Base-by-base conservation (phyloP, 768 basidiomycete genomes). In the Tricholoma saponaceum region DNA sequence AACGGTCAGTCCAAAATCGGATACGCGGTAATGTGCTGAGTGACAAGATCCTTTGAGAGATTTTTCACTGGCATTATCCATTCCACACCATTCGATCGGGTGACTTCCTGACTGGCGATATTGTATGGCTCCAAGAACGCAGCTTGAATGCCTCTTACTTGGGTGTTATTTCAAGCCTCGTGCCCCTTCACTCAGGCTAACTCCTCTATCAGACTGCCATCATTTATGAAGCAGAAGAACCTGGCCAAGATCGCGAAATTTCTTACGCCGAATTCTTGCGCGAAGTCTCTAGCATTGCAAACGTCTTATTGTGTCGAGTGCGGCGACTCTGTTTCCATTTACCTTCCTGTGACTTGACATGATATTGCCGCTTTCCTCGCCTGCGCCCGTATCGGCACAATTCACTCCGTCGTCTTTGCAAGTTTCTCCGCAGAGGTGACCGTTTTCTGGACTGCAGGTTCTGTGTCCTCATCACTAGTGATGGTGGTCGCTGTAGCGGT, bases 181-280 rank as follows among this genome's bases (percentile, higher is more conserved):
- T n/a, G n/a, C n/a, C n/a, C n/a, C n/a, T n/a, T n/a, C n/a, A n/a
- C n/a, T n/a, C n/a, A n/a, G n/a, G n/a, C n/a, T n/a, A 99, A 99
- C 74, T 96, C 6, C 16, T 10, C 12, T 6, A 18, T 5, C 39
- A 94, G 90, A 86, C 87, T 23, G 96, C 96, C 26, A 97, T 98
- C 74, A 95, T 98, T 72, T 99, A 95, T 76, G 96, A 99, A 72
- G 95, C 95, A 1, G 96, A 99, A 66, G 96, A 98, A 70, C 90
- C 95, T 0, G 85, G 81, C 54, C 81, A 92, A 49, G 90, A 92
- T 50, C 70, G 83, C 58, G 79, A 87, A 49, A 79, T 98, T 69
- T 78, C 86, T 22, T 99, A 90, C 70, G 80, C 82, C 16, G 84
- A 97, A 69, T 88, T 99, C 56, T 82, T 98, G 44, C 88, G 85